A percentile compares a stretch with the other conserved stretches of the same genome.
Conservation (phyloP, 2,329 filamentous ascomycete genomes). For the Aspergillus jensenii region DNA sequence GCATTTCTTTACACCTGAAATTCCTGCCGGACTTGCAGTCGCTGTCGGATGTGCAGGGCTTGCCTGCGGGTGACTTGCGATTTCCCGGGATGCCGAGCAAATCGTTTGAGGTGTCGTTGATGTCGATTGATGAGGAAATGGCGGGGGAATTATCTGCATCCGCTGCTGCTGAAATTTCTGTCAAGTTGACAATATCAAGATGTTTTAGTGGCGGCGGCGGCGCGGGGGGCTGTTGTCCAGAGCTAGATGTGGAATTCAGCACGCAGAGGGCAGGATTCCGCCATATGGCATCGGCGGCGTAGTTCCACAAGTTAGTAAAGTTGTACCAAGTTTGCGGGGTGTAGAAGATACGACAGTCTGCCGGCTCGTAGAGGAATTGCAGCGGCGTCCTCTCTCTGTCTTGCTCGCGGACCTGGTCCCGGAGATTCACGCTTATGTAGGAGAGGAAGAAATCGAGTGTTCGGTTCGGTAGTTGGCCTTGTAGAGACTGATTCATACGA, state of each 20-base stretch:
- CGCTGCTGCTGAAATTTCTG: too few species aligned
- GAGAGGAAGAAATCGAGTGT: neutral
- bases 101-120: too few species aligned
- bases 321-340: constrained; percentile 32
- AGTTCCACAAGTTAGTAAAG: neutral
- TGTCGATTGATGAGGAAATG: too few species aligned
- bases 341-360: constrained; percentile 60
- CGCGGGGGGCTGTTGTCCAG: too few species aligned
- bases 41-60: too few species aligned
- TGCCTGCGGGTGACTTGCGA: too few species aligned
- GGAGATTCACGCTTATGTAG: constrained; percentile 5
- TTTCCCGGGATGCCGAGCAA: too few species aligned
- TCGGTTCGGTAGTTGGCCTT: neutral
- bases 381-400: constrained; percentile 18
- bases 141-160: too few species aligned
- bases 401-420: constrained; percentile 44
- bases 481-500: neutral
- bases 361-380: constrained; percentile 47
- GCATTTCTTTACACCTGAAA: too few species aligned
- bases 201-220: too few species aligned
- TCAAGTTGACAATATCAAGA: too few species aligned
- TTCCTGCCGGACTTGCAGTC: too few species aligned
- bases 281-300: neutral
- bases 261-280: neutral
- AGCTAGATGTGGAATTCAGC: neutral